Base-by-base conservation (phyloP, 2,329 filamentous ascomycete genomes). In the Trichoderma endophyticum region DNA sequence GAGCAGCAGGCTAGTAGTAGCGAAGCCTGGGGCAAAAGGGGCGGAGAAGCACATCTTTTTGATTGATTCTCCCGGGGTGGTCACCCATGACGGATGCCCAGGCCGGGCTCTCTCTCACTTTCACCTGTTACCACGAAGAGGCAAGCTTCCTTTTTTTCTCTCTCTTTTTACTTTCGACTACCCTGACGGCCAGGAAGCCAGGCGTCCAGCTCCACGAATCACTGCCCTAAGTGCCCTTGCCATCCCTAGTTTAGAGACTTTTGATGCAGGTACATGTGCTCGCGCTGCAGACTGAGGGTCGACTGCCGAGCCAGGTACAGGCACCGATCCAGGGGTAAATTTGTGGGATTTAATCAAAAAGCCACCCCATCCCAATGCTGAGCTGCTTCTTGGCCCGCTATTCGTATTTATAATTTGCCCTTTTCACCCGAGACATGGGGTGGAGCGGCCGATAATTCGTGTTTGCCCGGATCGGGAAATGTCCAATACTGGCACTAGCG, bases 341-440 rank as follows among this genome's bases (percentile, higher is more conserved):
- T 71, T 71, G 68, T 71, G 68, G 68, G 68, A 30, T 48, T 71
- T 71, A 71, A 71, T 71, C 59, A 71, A 71, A 70, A n/a, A 54
- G 21, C 51, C 64, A 62, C 67, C 39, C 67, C 68, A 51, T 43
- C 48, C 43, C 62, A 56, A 57, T 32, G 60, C 34, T 39, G 14
- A 60, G 70, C 62, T 26, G 56, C 65, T 28, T n/a, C 30, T 24
- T 61, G 59, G 26, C 65, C 63, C 56, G 56, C 68, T 64, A 67
- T 71, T 71, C 70, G 70, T 71, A 71, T 71, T 71, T 57, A 68
- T 64, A 72, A 72, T 68, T 68, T 72, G 56, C 71, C 71, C 71
- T 72, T 72, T 60, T 64, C 64, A 69, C 48, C 54, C 71, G 59
- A 72, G 64, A 68, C 71, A 71, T 62, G 70, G 63, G 61, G 60